phyloP scores from a whole-genome alignment of 257 asterid species.

The Nyctanthes arbortristis region DNA sequence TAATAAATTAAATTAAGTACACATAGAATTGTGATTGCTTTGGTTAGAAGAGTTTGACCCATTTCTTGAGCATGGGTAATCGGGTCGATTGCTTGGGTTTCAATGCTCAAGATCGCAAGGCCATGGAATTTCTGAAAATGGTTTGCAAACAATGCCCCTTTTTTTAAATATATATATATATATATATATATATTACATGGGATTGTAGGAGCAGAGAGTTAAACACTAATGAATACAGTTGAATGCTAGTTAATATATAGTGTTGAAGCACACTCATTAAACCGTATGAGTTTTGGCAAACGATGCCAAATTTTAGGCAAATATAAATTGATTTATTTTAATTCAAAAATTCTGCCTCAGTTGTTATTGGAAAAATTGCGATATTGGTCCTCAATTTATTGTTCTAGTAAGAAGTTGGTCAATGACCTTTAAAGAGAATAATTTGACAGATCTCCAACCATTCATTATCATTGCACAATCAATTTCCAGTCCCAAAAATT shows the following conservation, averaged over 20 bases:
- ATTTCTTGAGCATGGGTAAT: conserved; percentile 23
- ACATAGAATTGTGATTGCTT: conserved; percentile 9
- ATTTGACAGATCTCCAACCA: neutral
- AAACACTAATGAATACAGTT: no score
- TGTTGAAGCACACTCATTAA: no score
- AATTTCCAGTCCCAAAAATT: neutral
- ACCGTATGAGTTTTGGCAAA: no score
- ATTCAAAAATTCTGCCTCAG: neutral
- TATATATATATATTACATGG: no score
- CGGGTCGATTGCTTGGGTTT: conserved; percentile 36
- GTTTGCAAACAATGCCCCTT: conserved; percentile 26
- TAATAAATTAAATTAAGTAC: neutral
- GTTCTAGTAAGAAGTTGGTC: neutral
- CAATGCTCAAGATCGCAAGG: conserved; percentile 22
- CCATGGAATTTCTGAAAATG: conserved; percentile 20
- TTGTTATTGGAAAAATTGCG: neutral
- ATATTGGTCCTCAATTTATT: neutral
- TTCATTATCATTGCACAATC: neutral
- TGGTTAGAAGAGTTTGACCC: conserved; percentile 31
- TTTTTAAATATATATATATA: no score
- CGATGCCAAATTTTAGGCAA: conserved; percentile 21
- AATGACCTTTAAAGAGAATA: neutral
- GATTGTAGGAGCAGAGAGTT: no score
- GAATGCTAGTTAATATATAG: no score
- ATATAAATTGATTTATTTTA: neutral